Percentiles rank a stretch among this genome's conserved stretches.
phyloP scores from a whole-genome alignment of 768 basidiomycete species.

The Mycena polygramma region DNA sequence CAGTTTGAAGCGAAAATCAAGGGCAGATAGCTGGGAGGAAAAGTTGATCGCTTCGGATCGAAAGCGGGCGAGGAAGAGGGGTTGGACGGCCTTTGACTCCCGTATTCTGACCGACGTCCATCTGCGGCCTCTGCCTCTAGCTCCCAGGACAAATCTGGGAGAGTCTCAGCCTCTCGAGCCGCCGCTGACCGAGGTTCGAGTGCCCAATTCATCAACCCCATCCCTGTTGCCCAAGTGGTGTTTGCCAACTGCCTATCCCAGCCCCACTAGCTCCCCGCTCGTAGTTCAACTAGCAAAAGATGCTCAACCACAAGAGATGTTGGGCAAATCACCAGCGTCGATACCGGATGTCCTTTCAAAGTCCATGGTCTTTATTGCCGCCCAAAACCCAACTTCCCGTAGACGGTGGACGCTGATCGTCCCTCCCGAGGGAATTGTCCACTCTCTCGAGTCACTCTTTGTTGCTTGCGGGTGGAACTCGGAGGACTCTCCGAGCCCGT shows the following conservation, averaged over 20 bases:
- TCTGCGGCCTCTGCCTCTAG: conserved; percentile 7
- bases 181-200: background rate
- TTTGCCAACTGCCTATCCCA: background rate
- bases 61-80: conserved; percentile 23
- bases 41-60: conserved; percentile 49
- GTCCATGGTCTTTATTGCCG: conserved; percentile 41
- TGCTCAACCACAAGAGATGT: background rate
- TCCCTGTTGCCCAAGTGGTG: background rate
- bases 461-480: conserved; percentile 60
- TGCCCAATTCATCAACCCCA: background rate
- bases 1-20: conserved; percentile 53
- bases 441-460: conserved; percentile 60
- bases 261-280: conserved; percentile 9
- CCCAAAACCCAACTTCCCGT: conserved; percentile 13
- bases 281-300: background rate
- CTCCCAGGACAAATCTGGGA: conserved; percentile 20
- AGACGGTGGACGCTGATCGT: conserved; percentile 48
- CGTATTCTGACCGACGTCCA: conserved; percentile 7
- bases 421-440: conserved; percentile 50
- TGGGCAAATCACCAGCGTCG: background rate
- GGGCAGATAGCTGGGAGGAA: conserved; percentile 57
- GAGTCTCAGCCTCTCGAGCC: background rate
- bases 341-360: conserved; percentile 17
- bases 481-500: conserved; percentile 18
- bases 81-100: conserved; percentile 16